These are phyloP conservation scores for Barnettozyma siamensis DNA, from an alignment of 805 yeast genomes.

Conservation along the genomic window DNA sequence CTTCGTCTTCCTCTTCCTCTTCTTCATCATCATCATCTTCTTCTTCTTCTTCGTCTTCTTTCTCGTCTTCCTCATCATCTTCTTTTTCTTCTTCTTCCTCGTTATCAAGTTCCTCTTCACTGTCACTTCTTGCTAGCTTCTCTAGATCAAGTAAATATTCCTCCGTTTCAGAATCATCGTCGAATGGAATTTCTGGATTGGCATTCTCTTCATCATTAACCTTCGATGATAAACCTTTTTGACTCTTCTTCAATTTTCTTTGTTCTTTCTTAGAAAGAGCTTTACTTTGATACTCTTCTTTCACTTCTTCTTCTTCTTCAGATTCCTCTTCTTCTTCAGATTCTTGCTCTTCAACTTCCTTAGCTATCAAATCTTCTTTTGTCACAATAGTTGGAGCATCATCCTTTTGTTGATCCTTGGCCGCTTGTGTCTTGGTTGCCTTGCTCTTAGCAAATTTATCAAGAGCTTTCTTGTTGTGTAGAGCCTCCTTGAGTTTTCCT, in stretches of 20 bases:
- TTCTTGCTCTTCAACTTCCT: conserved; percentile 15
- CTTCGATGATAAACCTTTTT: conserved; percentile 18
- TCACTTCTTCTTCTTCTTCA: conserved; percentile 17
- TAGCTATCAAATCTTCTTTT: conserved; percentile 25
- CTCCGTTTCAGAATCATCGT: conserved; percentile 40
- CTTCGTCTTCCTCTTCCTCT: conserved; percentile 62
- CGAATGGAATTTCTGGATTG: conserved; percentile 35
- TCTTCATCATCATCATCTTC: conserved; percentile 44
- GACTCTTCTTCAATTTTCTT: conserved; percentile 50
- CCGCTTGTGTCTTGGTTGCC: conserved; percentile 15
- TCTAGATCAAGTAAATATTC: conserved; percentile 45
- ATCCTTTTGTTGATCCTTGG: conserved; percentile 18
- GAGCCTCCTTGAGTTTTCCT: conserved; percentile 23
- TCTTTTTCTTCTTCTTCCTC: conserved; percentile 25
- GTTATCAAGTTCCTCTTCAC: conserved; percentile 22
- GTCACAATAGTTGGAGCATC: conserved; percentile 30
- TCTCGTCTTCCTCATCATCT: conserved; percentile 34
- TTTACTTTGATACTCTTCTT: conserved; percentile 37
- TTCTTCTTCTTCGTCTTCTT: conserved; percentile 38
- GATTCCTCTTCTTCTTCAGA: conserved; percentile 13
- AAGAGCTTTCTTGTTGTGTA: conserved; percentile 14
- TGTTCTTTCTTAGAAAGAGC: conserved; percentile 58
- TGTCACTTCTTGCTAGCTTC: conserved; percentile 49
- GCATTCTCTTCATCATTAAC: conserved; percentile 21
- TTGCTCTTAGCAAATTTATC: conserved; percentile 18